Evolutionary conservation across 805 yeast genomes (phyloP), one percentile per base, ranked within the genome.

Genomic region (Candida taoyuanica): DNA sequence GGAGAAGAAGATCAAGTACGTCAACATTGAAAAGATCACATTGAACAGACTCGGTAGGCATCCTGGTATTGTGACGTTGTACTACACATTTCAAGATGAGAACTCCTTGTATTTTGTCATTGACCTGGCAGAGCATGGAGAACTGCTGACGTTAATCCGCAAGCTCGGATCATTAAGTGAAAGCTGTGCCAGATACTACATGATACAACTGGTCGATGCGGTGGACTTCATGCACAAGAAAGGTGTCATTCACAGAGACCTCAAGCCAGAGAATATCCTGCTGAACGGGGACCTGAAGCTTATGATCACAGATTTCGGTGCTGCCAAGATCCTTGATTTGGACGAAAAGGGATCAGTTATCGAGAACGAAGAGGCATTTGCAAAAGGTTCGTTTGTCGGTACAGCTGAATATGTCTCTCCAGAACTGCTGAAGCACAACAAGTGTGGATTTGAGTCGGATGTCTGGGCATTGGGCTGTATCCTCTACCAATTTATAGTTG

Each of bases 401-500:
- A 91, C 98, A 1, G 98, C 98, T 0, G 97, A 89, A 56, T 89
- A 89, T 55, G 96, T 93, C 3, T 81, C 95, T 0, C 98, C 98
- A 0, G 98, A 93, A 59, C 65, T 93, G 29, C 66, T 93, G 34
- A 93, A 91, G 46, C 81, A 71, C 52, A 84, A 82, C 58, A 68
- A 73, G 26, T 86, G 95, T 55, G 93, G 95, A 15, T 84, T 77
- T 54, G 82, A 81, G 83, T 84, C 96, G 24, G 98, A 93, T 63
- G 78, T 93, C 9, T 93, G 98, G 98, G 91, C 98, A 12, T 81
- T 95, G 57, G 98, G 98, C 0, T 88, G 98, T 58, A 91, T 93
- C 3, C 60, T 93, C 1, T 93, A 85, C 60, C 98, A 93, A 59
- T 86, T 93, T 89, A 77, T 89, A 14, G 93, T 93, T 48, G 96